Percentiles rank a stretch among this genome's conserved stretches.
These are phyloP conservation scores for Sclerotiophoma versabilis DNA, from an alignment of 2,329 filamentous ascomycete genomes.

Conservation along the genomic window DNA sequence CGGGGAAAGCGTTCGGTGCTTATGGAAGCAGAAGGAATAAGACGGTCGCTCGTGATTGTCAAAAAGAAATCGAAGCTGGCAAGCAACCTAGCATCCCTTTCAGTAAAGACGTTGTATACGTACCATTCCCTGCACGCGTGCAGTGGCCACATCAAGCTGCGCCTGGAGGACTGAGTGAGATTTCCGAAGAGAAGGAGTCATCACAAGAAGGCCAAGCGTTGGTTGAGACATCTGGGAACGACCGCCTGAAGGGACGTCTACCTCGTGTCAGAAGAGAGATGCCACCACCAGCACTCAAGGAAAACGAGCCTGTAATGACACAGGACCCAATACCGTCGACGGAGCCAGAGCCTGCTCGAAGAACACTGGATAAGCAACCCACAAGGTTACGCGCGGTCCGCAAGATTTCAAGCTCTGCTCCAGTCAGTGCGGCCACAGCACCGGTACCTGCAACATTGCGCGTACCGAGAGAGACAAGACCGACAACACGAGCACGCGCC, in stretches of 20 bases:
- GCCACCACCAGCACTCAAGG: conserved; percentile 42
- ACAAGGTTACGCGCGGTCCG: conserved; percentile 46
- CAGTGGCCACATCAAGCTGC: conserved; percentile 46
- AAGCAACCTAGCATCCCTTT: conserved; percentile 59
- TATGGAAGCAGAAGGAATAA: conserved; percentile 57
- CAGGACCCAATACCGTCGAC: conserved; percentile 25
- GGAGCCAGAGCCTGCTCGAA: conserved; percentile 35
- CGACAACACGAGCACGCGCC: conserved; percentile 35
- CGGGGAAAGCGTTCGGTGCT: conserved; percentile 56
- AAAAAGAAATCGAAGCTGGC: conserved; percentile 57
- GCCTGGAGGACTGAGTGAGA: conserved; percentile 47
- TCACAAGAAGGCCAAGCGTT: conserved; percentile 50
- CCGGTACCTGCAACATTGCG: conserved; percentile 37
- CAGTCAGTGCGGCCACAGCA: conserved; percentile 41
- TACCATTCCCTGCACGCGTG: conserved; percentile 52
- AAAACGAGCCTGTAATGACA: conserved; percentile 44
- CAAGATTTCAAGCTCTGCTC: conserved; percentile 45
- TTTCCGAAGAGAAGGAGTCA: conserved; percentile 50
- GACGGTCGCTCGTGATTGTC: conserved; percentile 59
- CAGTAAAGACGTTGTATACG: conserved; percentile 56
- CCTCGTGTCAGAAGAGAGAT: conserved; percentile 34
- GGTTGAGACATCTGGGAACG: conserved; percentile 57
- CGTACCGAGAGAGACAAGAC: conserved; percentile 37
- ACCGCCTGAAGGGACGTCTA: conserved; percentile 39
- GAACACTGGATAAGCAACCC: conserved; percentile 45